Evolutionary conservation across 345 rosid species (phyloP), one percentile per base, ranked within the genome.

Genomic region (Abelmoschus esculentus): DNA sequence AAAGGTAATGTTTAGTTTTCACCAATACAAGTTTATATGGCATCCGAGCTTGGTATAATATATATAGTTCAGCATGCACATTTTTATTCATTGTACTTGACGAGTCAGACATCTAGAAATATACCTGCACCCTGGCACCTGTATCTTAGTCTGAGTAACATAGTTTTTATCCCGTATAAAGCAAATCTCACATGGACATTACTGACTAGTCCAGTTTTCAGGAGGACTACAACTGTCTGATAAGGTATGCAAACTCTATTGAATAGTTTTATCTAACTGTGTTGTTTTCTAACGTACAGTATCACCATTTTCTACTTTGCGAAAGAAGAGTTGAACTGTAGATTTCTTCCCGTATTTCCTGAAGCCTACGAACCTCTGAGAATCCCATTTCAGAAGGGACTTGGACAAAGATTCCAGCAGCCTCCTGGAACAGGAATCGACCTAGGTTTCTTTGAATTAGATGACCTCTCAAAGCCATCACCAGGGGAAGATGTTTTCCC

Each of bases 401-500:
- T 67, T 2, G 89, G 84, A 28, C 96, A 84, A 83, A 89, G 80
- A 82, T 92, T 92, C 74, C 32, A 61, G 67, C 96, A 90, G 82
- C 83, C 91, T 74, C 80, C 91, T 8, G 92, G 98, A 76, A 83
- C 96, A 36, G 98, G 98, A 74, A 83, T 85, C 9, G 96, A 90
- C 76, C 64, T 92, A 5, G 96, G 93, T 50, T 90, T 92, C 82
- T 92, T 86, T 84, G 86, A 84, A 55, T 75, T 88, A 69, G 90
- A 86, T 73, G 91, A 86, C 73, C 96, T 92, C 29, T 81, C 93
- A 10, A 90, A 88, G 73, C 85, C 96, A 38, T 85, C 90, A 31
- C 76, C 85, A 0, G 83, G 67, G 56, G 92, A 85, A 78, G 96
- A 86, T 66, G 83, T 88, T 67, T 90, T 87, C 70, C 96, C 98